A percentile compares a stretch with the other conserved stretches of the same genome.
Evolutionary conservation across 805 yeast species (phyloP).

Genomic region (Brettanomyces nanus): DNA sequence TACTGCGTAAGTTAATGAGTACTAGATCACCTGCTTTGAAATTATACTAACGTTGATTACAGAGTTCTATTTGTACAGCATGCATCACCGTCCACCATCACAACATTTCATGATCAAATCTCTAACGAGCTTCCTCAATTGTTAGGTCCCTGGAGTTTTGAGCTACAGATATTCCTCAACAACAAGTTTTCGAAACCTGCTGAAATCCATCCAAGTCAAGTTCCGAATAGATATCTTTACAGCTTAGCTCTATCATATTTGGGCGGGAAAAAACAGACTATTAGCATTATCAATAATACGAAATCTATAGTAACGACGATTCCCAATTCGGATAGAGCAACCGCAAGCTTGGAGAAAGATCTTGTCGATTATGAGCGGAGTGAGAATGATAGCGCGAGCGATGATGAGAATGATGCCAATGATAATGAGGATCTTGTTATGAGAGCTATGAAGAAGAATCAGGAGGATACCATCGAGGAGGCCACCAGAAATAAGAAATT

Average conservation of each 20-base stretch:
- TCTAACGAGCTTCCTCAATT: conserved; percentile 57
- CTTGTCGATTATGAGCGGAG: conserved; percentile 3
- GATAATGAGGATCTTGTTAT: conserved; percentile 8
- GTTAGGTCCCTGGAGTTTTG: conserved; percentile 62
- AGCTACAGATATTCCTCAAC: conserved; percentile 57
- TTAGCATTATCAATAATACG: conserved; percentile 41
- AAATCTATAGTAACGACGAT: conserved; percentile 26
- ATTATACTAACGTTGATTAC: conserved; percentile 3
- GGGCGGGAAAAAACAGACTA: conserved; percentile 30
- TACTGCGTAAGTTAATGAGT: conserved; percentile 30
- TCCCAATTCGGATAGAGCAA: conserved; percentile 15
- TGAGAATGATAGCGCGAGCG: conserved; percentile 5
- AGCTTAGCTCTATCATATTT: conserved; percentile 45
- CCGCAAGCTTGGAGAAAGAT: conserved; percentile 8
- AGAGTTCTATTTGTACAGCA: conserved; percentile 35
- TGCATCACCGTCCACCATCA: conserved; percentile 51
- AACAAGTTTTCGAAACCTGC: conserved; percentile 45
- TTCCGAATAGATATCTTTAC: conserved; percentile 37
- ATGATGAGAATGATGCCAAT: conserved; percentile 9
- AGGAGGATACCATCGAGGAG: conserved; percentile 14
- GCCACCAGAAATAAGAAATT: conserved; percentile 16
- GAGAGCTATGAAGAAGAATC: conserved; percentile 15
- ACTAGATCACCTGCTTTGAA: too few species aligned
- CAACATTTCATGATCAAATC: conserved; percentile 62
- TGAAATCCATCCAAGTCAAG: conserved; percentile 27